phyloP scores from a whole-genome alignment of 805 yeast genomes.

The Yamadazyma takamatsuzukensis region DNA sequence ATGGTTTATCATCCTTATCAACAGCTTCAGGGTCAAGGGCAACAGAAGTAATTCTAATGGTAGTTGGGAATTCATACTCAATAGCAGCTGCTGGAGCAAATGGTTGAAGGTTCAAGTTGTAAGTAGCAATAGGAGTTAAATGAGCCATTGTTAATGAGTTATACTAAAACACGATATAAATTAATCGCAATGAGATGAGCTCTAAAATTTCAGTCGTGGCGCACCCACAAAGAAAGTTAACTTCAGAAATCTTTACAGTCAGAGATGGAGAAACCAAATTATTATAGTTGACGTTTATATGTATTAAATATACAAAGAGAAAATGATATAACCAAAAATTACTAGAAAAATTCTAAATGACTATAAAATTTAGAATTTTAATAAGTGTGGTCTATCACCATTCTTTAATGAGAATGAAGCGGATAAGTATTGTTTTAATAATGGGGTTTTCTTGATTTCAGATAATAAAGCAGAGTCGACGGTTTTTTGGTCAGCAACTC shows the following conservation, averaged over 20 bases:
- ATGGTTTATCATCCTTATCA: conserved; percentile 78
- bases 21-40: conserved; percentile 89
- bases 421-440: conserved; percentile 94
- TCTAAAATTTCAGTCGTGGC: no score
- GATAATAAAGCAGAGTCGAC: conserved; percentile 90
- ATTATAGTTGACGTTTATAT: conserved; percentile 7
- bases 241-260: no score
- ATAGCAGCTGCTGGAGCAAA: conserved; percentile 85
- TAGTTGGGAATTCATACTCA: conserved; percentile 80
- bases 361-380: conserved; percentile 74
- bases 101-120: conserved; percentile 81
- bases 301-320: conserved; percentile 32
- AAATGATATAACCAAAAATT: conserved; percentile 12
- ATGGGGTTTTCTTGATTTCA: conserved; percentile 95
- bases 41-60: conserved; percentile 90
- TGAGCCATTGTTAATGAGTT: conserved; percentile 53
- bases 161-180: conserved; percentile 2
- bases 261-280: not conserved
- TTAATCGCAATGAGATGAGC: conserved; percentile 8
- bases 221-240: no score
- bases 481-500: conserved; percentile 93
- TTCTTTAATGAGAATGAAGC: conserved; percentile 93
- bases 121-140: conserved; percentile 81
- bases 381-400: conserved; percentile 98
- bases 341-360: conserved; percentile 8